phyloP scores from a whole-genome alignment of 352 stramenopile species.

The Phytophthora lateralis region DNA sequence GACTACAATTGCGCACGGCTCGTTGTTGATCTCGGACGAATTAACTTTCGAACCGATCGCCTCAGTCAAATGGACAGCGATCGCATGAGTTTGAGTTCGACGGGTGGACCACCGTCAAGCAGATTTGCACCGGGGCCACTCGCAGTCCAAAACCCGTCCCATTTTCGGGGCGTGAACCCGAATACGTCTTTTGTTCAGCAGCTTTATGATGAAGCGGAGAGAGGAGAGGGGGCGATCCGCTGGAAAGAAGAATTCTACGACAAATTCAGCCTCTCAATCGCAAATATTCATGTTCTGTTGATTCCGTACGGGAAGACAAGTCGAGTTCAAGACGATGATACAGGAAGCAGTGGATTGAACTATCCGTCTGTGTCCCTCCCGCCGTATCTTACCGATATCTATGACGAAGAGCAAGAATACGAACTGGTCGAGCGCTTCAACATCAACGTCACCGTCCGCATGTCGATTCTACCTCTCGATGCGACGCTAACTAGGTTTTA shows the following conservation, averaged over 20 bases:
- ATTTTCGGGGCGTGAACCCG: conserved; percentile 43
- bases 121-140: conserved; percentile 43
- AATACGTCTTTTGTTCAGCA: conserved; percentile 86
- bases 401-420: conserved; percentile 66
- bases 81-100: conserved; percentile 39
- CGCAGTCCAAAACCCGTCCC: conserved; percentile 43
- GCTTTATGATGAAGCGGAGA: conserved; percentile 86
- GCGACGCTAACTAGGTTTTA: conserved; percentile 85
- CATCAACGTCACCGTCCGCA: conserved; percentile 87
- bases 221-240: conserved; percentile 79
- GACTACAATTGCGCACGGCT: conserved; percentile 81
- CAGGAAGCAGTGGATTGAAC: conserved; percentile 26
- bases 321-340: conserved; percentile 26
- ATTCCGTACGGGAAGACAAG: conserved; percentile 71
- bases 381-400: conserved; percentile 45
- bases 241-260: conserved; percentile 93
- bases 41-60: conserved; percentile 84
- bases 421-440: conserved; percentile 86
- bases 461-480: conserved; percentile 84
- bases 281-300: conserved; percentile 84
- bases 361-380: conserved; percentile 51
- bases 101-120: conserved; percentile 33
- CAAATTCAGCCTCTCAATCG: conserved; percentile 86
- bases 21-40: conserved; percentile 82
- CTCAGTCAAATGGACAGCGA: conserved; percentile 81